Base-by-base conservation (phyloP, 192 early-diverging fungal species). In the Coemansia erecta region DNA sequence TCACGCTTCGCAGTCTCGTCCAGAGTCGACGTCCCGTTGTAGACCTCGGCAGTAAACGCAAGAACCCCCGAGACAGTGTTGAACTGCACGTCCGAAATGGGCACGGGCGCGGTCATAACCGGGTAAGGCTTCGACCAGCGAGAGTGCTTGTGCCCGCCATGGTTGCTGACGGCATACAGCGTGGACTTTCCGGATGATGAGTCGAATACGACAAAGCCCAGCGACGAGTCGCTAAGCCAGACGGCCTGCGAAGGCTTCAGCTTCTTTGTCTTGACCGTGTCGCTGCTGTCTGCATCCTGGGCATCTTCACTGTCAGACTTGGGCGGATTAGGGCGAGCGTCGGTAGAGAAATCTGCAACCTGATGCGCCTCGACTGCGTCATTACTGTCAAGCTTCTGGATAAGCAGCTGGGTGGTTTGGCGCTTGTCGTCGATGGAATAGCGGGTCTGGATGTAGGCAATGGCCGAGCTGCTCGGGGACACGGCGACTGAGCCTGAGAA, bases 41-140 rank as follows among this genome's bases (percentile, higher is more conserved):
- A 87, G 10, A 92, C 89, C 9, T 75, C 72, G 21, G 90, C 90
- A 0, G 85, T 85, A 62, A 92, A 90, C 8, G 81, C 87, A 22
- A 89, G 69, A 17, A 81, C 53, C 14, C 71, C 66, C 8, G 85
- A 70, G 8, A 62, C 65, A 22, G 43, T 19, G 58, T 80, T 83
- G 66, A 70, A 89, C 58, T 89, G 85, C 56, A 87, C 45, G 61
- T 85, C 82, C 1, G 66, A 74, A 14, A 87, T 81, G 15, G 88
- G 85, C 56, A 63, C 61, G 0, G 68, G 58, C 10, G 35, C 56
- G 26, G 50, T 73, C 55, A 59, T 82, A 51, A 54, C 64, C 15
- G 47, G 77, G 75, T 56, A 84, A 21, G 60, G 78, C 80, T 47
- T 73, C 55, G 46, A 80, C 73, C 47, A 72, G 53, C 51, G 56